Conservation (phyloP, 495 filamentous ascomycete species). For the Penicillium angulare region DNA sequence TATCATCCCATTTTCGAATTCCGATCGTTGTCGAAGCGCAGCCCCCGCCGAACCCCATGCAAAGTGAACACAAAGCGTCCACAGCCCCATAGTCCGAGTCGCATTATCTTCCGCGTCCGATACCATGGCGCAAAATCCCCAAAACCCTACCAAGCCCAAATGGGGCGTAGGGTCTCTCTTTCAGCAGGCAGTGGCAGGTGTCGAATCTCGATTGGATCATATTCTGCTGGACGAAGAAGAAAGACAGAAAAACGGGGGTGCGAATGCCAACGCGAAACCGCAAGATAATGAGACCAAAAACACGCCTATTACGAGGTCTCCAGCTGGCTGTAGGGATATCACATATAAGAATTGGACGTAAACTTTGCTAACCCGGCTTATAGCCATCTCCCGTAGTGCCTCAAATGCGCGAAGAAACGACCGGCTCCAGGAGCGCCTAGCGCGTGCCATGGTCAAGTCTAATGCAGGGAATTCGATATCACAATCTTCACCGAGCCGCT, state of each 20-base stretch:
- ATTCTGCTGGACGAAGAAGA: slow-evolving; percentile 81
- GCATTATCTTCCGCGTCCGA: not conserved
- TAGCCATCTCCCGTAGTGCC: slow-evolving; percentile 53
- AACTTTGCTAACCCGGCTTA: slow-evolving; percentile 17
- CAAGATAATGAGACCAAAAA: slow-evolving; percentile 15
- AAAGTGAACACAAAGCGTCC: slow-evolving; percentile 18
- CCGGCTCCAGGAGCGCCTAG: slow-evolving; percentile 82
- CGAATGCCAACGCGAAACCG: slow-evolving; percentile 20
- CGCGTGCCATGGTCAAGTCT: slow-evolving; percentile 58
- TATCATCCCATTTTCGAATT: not conserved
- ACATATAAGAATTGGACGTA: not conserved
- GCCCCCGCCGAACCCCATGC: slow-evolving; percentile 27
- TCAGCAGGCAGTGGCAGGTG: slow-evolving; percentile 86
- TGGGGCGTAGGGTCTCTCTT: slow-evolving; percentile 71
- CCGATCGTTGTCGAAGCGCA: slow-evolving; percentile 15
- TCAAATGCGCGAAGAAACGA: slow-evolving; percentile 61
- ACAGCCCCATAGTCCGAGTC: slow-evolving; percentile 18
- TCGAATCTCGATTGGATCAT: slow-evolving; percentile 89
- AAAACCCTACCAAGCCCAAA: slow-evolving; percentile 32
- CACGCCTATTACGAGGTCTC: slow-evolving; percentile 15
- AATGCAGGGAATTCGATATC: slow-evolving; percentile 29
- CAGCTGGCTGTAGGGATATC: slow-evolving; percentile 21
- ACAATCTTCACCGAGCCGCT: slow-evolving; percentile 34
- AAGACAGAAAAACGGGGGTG: slow-evolving; percentile 21
- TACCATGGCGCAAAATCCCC: slow-evolving; percentile 41